phyloP scores from a whole-genome alignment of 2,329 filamentous ascomycete species.

The Cladophialophora exuberans region DNA sequence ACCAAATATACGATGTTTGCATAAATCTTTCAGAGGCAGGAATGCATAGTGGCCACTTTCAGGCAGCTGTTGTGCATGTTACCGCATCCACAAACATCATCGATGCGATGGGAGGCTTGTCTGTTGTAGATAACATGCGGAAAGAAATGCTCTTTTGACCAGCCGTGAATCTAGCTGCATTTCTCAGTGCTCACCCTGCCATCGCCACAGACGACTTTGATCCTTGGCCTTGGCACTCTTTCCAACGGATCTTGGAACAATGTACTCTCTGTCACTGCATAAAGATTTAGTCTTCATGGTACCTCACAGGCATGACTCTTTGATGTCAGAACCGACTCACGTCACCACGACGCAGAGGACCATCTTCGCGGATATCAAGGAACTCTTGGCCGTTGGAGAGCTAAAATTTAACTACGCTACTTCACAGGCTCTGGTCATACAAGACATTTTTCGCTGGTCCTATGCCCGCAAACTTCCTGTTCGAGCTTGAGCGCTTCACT shows the following conservation, averaged over 20 bases:
- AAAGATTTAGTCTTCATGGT: not conserved
- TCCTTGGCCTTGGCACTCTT: slow-evolving; percentile 1
- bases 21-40: slow-evolving; percentile 1
- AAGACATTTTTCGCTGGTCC: slow-evolving; percentile 10
- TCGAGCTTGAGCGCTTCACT: not conserved
- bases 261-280: not conserved
- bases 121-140: slow-evolving; percentile 1
- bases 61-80: slow-evolving; percentile 6
- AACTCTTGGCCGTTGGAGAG: slow-evolving; percentile 2
- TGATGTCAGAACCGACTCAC: not conserved
- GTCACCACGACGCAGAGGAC: not conserved
- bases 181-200: slow-evolving; percentile 1
- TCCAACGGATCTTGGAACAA: not conserved
- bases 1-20: not conserved
- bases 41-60: slow-evolving; percentile 8
- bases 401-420: slow-evolving; percentile 11
- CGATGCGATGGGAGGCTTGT: slow-evolving; percentile 8
- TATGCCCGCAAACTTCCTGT: slow-evolving; percentile 5
- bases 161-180: not conserved
- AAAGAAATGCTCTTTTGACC: slow-evolving; percentile 9
- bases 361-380: slow-evolving; percentile 4
- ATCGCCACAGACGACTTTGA: slow-evolving; percentile 11
- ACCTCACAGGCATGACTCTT: not conserved
- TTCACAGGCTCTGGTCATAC: not conserved
- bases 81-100: slow-evolving; percentile 5